These are phyloP conservation scores for Neurospora sp. DNA, from an alignment of 495 filamentous ascomycete genomes.

Conservation along the genomic window DNA sequence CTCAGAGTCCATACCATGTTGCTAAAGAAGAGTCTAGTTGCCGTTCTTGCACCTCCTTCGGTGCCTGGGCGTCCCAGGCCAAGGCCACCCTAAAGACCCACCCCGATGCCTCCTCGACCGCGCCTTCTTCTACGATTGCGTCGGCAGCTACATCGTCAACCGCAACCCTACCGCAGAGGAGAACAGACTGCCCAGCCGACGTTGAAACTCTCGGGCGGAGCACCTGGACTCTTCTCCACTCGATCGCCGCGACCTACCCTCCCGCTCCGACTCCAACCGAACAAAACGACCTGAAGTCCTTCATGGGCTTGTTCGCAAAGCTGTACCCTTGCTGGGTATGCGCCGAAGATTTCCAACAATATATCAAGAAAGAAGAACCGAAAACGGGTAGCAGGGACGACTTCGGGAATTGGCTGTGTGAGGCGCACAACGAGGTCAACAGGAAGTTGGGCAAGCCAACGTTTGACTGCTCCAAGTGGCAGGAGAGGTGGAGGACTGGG, in stretches of 20 bases:
- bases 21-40: slow-evolving; percentile 50
- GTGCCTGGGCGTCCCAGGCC: slow-evolving; percentile 45
- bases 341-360: slow-evolving; percentile 80
- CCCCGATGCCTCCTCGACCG: slow-evolving; percentile 19
- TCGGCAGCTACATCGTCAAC: slow-evolving; percentile 12
- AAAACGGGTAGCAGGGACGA: slow-evolving; percentile 55
- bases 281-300: slow-evolving; percentile 65
- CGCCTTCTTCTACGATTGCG: slow-evolving; percentile 24
- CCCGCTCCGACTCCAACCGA: slow-evolving; percentile 48
- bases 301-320: slow-evolving; percentile 68
- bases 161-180: background rate
- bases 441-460: slow-evolving; percentile 78
- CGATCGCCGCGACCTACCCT: slow-evolving; percentile 82
- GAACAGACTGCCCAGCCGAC: slow-evolving; percentile 61
- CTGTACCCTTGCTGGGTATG: slow-evolving; percentile 94
- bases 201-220: slow-evolving; percentile 75
- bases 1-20: background rate
- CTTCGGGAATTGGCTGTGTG: slow-evolving; percentile 91
- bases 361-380: slow-evolving; percentile 68
- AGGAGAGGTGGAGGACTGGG: slow-evolving; percentile 89
- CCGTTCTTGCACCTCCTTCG: slow-evolving; percentile 78
- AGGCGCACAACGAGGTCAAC: slow-evolving; percentile 97
- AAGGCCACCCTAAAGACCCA: slow-evolving; percentile 48
- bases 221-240: slow-evolving; percentile 89
- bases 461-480: slow-evolving; percentile 88